phyloP scores from a whole-genome alignment of 2,329 filamentous ascomycete genomes.

The Colletotrichum lini region DNA sequence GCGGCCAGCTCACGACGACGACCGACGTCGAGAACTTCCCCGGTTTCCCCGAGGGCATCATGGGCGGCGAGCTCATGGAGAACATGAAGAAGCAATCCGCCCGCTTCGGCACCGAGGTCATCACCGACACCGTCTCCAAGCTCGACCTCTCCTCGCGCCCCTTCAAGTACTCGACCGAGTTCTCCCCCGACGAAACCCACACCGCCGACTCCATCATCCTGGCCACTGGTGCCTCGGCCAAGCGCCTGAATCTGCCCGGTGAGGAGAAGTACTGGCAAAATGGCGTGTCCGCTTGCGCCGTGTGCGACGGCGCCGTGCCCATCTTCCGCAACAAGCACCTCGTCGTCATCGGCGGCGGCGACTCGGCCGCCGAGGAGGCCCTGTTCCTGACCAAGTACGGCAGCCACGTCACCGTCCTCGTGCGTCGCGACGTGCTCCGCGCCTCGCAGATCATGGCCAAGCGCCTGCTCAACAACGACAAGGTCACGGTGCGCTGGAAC shows the following conservation, averaged over 20 bases:
- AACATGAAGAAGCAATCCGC: conserved; percentile 93
- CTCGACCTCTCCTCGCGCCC: conserved; percentile 88
- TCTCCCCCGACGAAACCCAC: conserved; percentile 83
- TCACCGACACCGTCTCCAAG: conserved; percentile 91
- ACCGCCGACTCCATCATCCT: conserved; percentile 95
- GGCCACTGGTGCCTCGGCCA: conserved; percentile 93
- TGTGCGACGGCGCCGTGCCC: conserved; percentile 96
- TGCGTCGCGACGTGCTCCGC: conserved; percentile 87
- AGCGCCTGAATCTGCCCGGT: conserved; percentile 84
- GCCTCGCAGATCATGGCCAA: conserved; percentile 94
- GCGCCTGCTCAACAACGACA: conserved; percentile 84
- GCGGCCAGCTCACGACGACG: conserved; percentile 97
- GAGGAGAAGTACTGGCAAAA: conserved; percentile 98
- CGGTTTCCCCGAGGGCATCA: conserved; percentile 91
- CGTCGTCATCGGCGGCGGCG: conserved; percentile 95
- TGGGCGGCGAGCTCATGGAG: conserved; percentile 93
- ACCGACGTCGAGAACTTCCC: conserved; percentile 99
- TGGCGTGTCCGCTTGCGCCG: conserved; percentile 95
- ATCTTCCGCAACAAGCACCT: conserved; percentile 98
- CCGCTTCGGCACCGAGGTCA: conserved; percentile 92
- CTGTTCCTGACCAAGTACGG: conserved; percentile 98
- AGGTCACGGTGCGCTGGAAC: conserved; percentile 93
- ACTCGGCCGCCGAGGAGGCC: conserved; percentile 97
- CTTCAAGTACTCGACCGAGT: conserved; percentile 95
- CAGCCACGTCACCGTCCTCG: conserved; percentile 93